Evolutionary conservation across 2,329 filamentous ascomycete genomes (phyloP).

Genomic region (Alternaria gaisen): DNA sequence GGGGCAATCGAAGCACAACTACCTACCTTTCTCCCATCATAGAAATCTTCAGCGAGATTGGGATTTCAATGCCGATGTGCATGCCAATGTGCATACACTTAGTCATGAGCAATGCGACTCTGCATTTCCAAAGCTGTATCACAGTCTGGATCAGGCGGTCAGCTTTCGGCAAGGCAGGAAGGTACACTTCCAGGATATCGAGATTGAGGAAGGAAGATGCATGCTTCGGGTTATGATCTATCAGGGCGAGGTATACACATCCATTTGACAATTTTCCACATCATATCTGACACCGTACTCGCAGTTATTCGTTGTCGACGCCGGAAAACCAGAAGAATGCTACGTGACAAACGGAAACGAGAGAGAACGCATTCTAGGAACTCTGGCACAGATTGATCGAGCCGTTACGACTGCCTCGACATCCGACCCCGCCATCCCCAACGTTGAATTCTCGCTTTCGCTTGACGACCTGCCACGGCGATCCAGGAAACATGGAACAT

Average conservation of each 20-base stretch:
- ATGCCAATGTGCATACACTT: conserved; percentile 45
- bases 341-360: conserved; percentile 48
- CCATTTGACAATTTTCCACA: not conserved
- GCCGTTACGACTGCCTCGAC: conserved; percentile 37
- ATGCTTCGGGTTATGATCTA: conserved; percentile 45
- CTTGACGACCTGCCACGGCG: conserved; percentile 46
- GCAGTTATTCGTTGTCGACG: conserved; percentile 44
- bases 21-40: conserved; percentile 17
- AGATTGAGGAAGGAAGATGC: conserved; percentile 40
- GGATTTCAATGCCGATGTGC: conserved; percentile 40
- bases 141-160: conserved; percentile 40
- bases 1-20: conserved; percentile 33
- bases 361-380: conserved; percentile 46
- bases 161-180: conserved; percentile 37
- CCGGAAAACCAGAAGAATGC: conserved; percentile 43
- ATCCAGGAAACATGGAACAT: conserved; percentile 35
- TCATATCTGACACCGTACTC: conserved; percentile 14
- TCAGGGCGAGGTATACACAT: conserved; percentile 39
- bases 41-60: conserved; percentile 22
- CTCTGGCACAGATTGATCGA: conserved; percentile 46
- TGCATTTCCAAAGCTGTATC: conserved; percentile 45
- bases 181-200: conserved; percentile 40
- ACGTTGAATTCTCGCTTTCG: conserved; percentile 45
- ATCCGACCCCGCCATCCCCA: conserved; percentile 40
- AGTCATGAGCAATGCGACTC: conserved; percentile 45